Evolutionary conservation across 2,329 filamentous ascomycete species (phyloP).

Genomic region (Aspergillus luchuensis): DNA sequence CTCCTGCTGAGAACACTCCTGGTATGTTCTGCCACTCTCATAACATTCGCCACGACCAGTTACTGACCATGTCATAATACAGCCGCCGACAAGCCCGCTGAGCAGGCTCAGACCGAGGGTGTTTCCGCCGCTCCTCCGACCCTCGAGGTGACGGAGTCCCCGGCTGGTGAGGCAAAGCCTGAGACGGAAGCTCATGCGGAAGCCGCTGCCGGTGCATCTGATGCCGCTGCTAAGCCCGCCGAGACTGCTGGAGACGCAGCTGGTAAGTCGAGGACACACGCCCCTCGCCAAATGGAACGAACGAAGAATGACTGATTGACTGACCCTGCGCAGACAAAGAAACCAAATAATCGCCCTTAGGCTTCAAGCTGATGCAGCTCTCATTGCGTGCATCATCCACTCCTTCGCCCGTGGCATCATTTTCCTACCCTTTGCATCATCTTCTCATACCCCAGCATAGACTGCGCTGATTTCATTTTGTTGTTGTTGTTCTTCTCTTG

Average conservation of each 20-base stretch:
- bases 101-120: constrained; percentile 7
- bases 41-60: background rate
- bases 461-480: constrained; percentile 13
- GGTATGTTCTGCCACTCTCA: constrained; percentile 14
- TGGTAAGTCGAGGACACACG: constrained; percentile 1
- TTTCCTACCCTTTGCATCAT: constrained; percentile 15
- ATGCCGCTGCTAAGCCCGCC: constrained; percentile 15
- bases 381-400: constrained; percentile 3
- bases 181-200: constrained; percentile 14
- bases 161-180: constrained; percentile 5
- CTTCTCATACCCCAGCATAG: constrained; percentile 22
- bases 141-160: constrained; percentile 10
- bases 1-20: constrained; percentile 17
- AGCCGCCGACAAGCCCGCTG: constrained; percentile 13
- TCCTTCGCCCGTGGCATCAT: constrained; percentile 1
- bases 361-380: constrained; percentile 15
- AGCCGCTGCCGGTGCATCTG: constrained; percentile 6
- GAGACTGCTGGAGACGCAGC: constrained; percentile 16
- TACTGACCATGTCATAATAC: background rate
- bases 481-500: constrained; percentile 5
- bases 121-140: background rate
- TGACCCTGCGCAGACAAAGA: constrained; percentile 10
- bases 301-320: constrained; percentile 10
- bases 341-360: constrained; percentile 13
- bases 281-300: background rate